Base-by-base conservation (phyloP, 169 alveolate species). In the Eimeria brunetti region DNA sequence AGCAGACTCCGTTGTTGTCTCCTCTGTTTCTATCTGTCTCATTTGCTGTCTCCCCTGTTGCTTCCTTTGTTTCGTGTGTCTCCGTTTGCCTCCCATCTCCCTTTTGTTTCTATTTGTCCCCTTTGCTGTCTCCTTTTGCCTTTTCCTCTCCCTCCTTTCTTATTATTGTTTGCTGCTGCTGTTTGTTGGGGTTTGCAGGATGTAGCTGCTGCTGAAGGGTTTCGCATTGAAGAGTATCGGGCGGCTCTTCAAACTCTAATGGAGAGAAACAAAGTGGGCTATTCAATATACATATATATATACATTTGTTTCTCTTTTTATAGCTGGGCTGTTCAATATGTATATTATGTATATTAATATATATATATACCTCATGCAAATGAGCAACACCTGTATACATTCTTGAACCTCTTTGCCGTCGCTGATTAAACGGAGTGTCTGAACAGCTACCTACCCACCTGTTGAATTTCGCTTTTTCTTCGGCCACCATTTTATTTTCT, bases 201-300 rank as follows among this genome's bases (percentile, higher is more conserved):
- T 62, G 75, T 60, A 60, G 91, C 91, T 6, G 91, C 91, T 36
- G 91, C 91, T 11, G 80, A 71, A 4, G 91, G 91, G 22, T 85
- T 85, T 38, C 91, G 78, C 60, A 85, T 85, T 12, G 91, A 85
- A 56, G 91, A 85, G 58, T 85, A 85, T 41, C 60, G 58, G 41
- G n/a, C 44, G 56, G 78, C 78, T 24, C 56, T 85, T 2, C 56
- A 60, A 49, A 85, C 60, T 22, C 80, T 85, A 9, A 60, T 85
- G 80, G 91, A 56, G 38, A 78, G 80, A 24, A 60, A 60, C 91
- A 85, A 85, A 22, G 91, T 85, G 22, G 24, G 76, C 49, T 22
- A 41, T 4, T 41, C 2, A 22, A 2, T n/a, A n/a, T n/a, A n/a
- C n/a, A n/a, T n/a, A n/a, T n/a, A n/a, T n/a, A n/a, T n/a, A n/a